Evolutionary conservation across 169 alveolate genomes (phyloP).

Genomic region (Eimeria maxima): DNA sequence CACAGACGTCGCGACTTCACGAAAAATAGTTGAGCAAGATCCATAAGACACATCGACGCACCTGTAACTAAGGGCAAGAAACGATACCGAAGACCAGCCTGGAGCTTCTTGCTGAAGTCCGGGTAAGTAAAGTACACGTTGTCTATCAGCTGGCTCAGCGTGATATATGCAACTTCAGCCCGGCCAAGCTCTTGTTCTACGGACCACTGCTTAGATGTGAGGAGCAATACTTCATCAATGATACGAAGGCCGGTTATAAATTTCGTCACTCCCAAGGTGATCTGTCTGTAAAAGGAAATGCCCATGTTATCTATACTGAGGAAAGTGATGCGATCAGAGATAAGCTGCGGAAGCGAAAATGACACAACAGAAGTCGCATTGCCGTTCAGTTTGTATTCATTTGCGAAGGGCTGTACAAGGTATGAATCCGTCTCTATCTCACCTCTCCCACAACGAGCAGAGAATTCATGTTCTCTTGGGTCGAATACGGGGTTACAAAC

Average conservation of each 20-base stretch:
- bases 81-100: slow-evolving; percentile 79
- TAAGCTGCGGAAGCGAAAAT: slow-evolving; percentile 42
- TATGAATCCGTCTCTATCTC: neutral
- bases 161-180: slow-evolving; percentile 41
- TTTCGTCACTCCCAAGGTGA: slow-evolving; percentile 49
- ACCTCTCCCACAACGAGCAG: slow-evolving; percentile 81
- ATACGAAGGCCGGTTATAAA: slow-evolving; percentile 72
- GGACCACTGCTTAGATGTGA: slow-evolving; percentile 74
- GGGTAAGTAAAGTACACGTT: slow-evolving; percentile 81
- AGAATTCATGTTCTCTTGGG: slow-evolving; percentile 36
- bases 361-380: neutral
- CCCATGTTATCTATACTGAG: slow-evolving; percentile 34
- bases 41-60: neutral
- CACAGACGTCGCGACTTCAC: neutral
- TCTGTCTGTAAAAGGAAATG: slow-evolving; percentile 71
- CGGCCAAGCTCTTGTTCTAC: slow-evolving; percentile 55
- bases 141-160: slow-evolving; percentile 71
- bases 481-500: slow-evolving; percentile 55
- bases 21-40: neutral
- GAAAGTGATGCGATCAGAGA: slow-evolving; percentile 78
- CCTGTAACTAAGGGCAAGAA: slow-evolving; percentile 79
- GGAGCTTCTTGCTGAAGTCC: slow-evolving; percentile 79
- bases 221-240: slow-evolving; percentile 52
- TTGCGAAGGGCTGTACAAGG: neutral
- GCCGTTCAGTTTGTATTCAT: neutral